Percentiles rank a stretch among this genome's conserved stretches.
phyloP scores from a whole-genome alignment of 164 flowering plant genomes.

The Chloranthus sessilifolius region DNA sequence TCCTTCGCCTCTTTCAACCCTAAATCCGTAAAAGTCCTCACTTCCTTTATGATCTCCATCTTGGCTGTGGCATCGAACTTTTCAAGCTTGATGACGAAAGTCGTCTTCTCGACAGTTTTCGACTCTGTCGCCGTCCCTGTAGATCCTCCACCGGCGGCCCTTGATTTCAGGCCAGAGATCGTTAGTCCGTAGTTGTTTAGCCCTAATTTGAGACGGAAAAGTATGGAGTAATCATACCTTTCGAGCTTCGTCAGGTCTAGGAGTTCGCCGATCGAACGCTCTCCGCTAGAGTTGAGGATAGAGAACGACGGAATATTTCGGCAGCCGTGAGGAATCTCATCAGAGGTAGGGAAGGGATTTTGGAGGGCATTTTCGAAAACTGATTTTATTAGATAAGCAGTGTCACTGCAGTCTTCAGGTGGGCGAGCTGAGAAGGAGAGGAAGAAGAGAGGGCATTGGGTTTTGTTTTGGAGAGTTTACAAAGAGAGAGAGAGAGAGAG shows the following conservation, averaged over 20 bases:
- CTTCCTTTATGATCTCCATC: slow-evolving; percentile 69
- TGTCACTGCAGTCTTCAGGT: too few relatives aligned
- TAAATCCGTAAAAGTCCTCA: slow-evolving; percentile 57
- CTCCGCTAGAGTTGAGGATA: slow-evolving; percentile 10
- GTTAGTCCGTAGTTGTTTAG: slow-evolving; percentile 46
- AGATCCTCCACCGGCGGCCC: slow-evolving; percentile 17
- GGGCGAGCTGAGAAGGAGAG: too few relatives aligned
- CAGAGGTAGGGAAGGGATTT: slow-evolving; percentile 4
- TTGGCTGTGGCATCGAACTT: slow-evolving; percentile 58
- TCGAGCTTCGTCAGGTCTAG: slow-evolving; percentile 53
- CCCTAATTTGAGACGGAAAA: slow-evolving; percentile 51
- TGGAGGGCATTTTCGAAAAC: slow-evolving; percentile 13
- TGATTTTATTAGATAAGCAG: too few relatives aligned
- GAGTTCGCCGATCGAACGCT: slow-evolving; percentile 59
- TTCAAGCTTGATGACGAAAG: slow-evolving; percentile 62
- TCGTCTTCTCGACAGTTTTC: slow-evolving; percentile 49
- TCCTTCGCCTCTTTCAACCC: slow-evolving; percentile 82
- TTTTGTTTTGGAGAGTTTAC: too few relatives aligned
- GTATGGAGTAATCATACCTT: slow-evolving; percentile 48
- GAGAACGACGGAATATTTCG: too few relatives aligned
- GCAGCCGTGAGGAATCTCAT: background rate
- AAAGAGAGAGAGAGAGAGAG: too few relatives aligned
- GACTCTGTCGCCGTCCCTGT: slow-evolving; percentile 24
- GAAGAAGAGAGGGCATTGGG: too few relatives aligned
- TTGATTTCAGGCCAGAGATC: slow-evolving; percentile 21